These are phyloP conservation scores for Dryadomyces sulphureus DNA, from an alignment of 2,329 filamentous ascomycete species.

Conservation along the genomic window DNA sequence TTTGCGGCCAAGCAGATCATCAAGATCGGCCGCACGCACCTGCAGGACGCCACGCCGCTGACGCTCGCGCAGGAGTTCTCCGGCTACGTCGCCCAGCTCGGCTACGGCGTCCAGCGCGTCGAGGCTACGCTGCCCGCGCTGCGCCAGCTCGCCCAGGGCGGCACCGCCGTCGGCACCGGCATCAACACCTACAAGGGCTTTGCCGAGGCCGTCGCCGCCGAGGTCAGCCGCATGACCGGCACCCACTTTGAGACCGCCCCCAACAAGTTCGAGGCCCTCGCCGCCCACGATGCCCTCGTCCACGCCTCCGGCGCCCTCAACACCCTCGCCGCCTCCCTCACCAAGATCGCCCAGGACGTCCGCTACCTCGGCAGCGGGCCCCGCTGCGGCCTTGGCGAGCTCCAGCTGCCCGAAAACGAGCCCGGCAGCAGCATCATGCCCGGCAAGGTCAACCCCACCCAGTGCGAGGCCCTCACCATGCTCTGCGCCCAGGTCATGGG, in stretches of 20 bases:
- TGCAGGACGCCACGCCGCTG: conserved; percentile 92
- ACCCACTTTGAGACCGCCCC: conserved; percentile 89
- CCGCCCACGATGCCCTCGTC: conserved; percentile 89
- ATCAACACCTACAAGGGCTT: conserved; percentile 97
- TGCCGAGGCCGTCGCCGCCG: conserved; percentile 78
- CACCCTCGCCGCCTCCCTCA: conserved; percentile 78
- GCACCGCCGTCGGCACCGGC: conserved; percentile 91
- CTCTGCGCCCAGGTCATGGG: conserved; percentile 95
- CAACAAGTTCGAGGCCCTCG: conserved; percentile 97
- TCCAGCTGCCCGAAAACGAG: conserved; percentile 92
- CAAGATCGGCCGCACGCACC: conserved; percentile 96
- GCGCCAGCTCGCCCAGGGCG: conserved; percentile 79
- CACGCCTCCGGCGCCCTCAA: conserved; percentile 90
- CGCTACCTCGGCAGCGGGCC: conserved; percentile 93
- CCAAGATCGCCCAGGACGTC: conserved; percentile 97
- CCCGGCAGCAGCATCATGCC: conserved; percentile 98
- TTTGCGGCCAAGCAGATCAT: conserved; percentile 82
- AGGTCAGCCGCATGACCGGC: conserved; percentile 85
- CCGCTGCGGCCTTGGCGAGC: conserved; percentile 87
- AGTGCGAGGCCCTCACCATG: conserved; percentile 97
- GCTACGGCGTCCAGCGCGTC: conserved; percentile 77
- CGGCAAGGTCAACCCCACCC: conserved; percentile 97
- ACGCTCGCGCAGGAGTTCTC: conserved; percentile 97
- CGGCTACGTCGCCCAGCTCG: conserved; percentile 88
- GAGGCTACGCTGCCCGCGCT: conserved; percentile 72